Evolutionary conservation across 805 yeast species (phyloP).

Genomic region (Barnettozyma sucrosica): DNA sequence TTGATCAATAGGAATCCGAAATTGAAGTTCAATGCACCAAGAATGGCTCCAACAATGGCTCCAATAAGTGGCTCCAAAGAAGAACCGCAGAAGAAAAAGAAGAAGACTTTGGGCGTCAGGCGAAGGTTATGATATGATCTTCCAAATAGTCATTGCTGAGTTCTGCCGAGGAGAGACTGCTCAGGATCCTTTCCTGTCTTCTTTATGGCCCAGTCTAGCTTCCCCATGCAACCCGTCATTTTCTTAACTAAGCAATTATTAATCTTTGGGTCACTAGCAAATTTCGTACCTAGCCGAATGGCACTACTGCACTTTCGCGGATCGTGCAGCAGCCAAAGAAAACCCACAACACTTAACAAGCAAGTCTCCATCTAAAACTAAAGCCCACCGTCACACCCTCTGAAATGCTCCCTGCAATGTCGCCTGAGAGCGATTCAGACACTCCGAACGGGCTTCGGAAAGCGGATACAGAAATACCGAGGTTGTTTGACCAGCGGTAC

Average conservation of each 20-base stretch:
- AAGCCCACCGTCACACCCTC: neutral
- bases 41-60: neutral
- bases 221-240: no score
- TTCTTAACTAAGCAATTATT: no score
- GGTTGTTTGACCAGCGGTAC: neutral
- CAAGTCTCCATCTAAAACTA: neutral
- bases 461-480: neutral
- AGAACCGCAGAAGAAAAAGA: slow-evolving; percentile 3
- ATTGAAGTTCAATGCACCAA: neutral
- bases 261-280: no score
- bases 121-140: slow-evolving; percentile 4
- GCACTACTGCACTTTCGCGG: no score
- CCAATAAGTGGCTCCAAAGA: neutral
- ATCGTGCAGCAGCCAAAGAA: no score
- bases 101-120: slow-evolving; percentile 6
- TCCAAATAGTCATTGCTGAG: no score
- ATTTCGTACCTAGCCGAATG: no score
- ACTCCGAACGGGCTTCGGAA: neutral
- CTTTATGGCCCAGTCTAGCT: no score
- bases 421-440: neutral
- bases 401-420: neutral
- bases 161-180: no score
- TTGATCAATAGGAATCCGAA: neutral
- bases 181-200: no score
- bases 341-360: no score